These are phyloP conservation scores for Insectozyma bohioensis DNA, from an alignment of 1,139 yeast species.

Conservation along the genomic window DNA sequence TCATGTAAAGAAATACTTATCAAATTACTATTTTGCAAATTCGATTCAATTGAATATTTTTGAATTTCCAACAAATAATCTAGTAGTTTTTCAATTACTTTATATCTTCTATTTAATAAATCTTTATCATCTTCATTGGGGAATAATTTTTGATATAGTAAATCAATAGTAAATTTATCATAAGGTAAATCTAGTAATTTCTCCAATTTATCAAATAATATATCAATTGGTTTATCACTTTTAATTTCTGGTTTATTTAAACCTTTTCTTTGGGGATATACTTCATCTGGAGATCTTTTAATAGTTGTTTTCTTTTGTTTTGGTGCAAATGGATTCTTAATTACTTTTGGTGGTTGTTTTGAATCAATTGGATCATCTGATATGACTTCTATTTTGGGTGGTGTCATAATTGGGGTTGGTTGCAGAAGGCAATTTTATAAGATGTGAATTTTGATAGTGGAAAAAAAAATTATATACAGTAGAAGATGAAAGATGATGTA, in stretches of 20 bases:
- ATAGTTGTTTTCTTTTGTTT: constrained; percentile 28
- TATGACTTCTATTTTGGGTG: constrained; percentile 31
- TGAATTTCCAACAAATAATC: constrained; percentile 38
- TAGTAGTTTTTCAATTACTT: constrained; percentile 29
- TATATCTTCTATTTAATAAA: constrained; percentile 16
- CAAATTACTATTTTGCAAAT: constrained; percentile 29
- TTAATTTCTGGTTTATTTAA: constrained; percentile 33
- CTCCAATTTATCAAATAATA: constrained; percentile 33
- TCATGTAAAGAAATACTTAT: constrained; percentile 82
- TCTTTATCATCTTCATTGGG: neutral
- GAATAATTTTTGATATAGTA: constrained; percentile 14
- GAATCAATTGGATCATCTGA: constrained; percentile 7
- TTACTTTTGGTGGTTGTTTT: constrained; percentile 5
- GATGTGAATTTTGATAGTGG: too few species aligned
- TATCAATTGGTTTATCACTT: constrained; percentile 37
- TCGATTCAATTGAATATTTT: constrained; percentile 25
- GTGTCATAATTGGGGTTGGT: too few species aligned
- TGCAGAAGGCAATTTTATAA: too few species aligned
- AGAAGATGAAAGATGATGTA: neutral
- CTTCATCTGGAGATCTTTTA: constrained; percentile 33
- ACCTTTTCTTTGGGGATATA: constrained; percentile 36
- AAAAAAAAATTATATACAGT: neutral
- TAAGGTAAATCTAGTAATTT: constrained; percentile 24
- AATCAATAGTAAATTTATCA: constrained; percentile 24
- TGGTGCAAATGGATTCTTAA: constrained; percentile 35